Evolutionary conservation across 2,329 filamentous ascomycete genomes (phyloP), one percentile per base, ranked within the genome.

Genomic region (Talaromyces sp.): DNA sequence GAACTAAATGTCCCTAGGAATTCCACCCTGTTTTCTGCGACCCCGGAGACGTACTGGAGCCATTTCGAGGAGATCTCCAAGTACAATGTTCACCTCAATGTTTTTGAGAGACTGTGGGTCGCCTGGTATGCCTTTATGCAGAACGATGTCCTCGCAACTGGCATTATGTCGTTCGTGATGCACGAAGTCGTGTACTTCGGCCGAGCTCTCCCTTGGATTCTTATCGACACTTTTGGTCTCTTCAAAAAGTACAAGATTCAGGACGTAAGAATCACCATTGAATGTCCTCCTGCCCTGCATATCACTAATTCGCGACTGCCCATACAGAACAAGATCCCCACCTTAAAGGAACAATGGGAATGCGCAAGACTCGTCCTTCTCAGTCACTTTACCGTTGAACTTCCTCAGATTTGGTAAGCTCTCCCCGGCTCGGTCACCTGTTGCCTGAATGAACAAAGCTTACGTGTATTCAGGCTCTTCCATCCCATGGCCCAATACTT

Each of bases 111-210:
- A 75, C 84, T 97, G 70, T 99, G 95, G 95, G 90, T 91, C 80
- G 89, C 93, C 47, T 98, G 93, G 94, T 99, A 99, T 79, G 87
- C 94, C 17, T 99, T 89, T 86, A 97, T 98, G 90, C 92, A 96
- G 79, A 99, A 99, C 78, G 95, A 99, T 81, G 89, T 91, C 63
- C 88, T 99, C 68, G 95, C 95, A 66, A 99, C 95, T 3, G 95
- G 95, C 67, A 95, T 99, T 82, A 90, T 98, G 91, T 97, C 93
- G 73, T 99, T 99, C 79, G 81, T 90, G 71, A 92, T 98, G 87
- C 95, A 99, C 83, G 95, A 99, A 80, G 63, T 88, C 47, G 86
- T 99, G 73, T 99, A 99, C 84, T 99, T 98, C 75, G 95, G 95
- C 72, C 89, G 95, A 70, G 90, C 85, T 66, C 76, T 98, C 66